Conservation (phyloP, 2,329 filamentous ascomycete species). For the Diaporthe amygdali region DNA sequence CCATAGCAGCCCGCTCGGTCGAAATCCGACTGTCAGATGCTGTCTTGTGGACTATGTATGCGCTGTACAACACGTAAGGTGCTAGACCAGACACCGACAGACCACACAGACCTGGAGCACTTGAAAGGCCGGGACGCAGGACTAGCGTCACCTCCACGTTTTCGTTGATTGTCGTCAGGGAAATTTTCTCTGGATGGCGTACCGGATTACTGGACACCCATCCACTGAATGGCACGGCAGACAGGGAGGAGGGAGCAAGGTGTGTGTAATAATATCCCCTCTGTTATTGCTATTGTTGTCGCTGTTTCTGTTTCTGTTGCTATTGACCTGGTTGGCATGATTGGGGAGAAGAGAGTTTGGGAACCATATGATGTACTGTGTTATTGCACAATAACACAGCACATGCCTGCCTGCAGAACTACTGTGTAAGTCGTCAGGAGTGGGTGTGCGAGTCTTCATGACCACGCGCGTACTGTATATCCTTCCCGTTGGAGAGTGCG, state of each 20-base stretch:
- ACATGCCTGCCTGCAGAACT: neutral
- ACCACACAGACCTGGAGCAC: too few relatives aligned
- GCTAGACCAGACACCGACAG: too few relatives aligned
- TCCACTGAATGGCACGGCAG: neutral
- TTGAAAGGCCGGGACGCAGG: too few relatives aligned
- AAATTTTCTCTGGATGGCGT: neutral
- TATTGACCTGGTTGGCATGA: neutral
- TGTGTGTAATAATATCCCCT: neutral
- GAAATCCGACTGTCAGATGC: too few relatives aligned
- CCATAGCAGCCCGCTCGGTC: too few relatives aligned
- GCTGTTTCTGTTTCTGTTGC: too few relatives aligned
- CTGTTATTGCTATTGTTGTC: neutral
- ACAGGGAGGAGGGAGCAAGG: neutral
- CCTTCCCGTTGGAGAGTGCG: neutral
- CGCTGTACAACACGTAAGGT: too few relatives aligned
- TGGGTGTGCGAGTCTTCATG: neutral
- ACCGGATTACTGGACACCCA: neutral
- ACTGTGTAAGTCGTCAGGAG: too few relatives aligned
- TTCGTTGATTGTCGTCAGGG: too few relatives aligned
- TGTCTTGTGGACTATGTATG: too few relatives aligned
- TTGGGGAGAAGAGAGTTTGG: too few relatives aligned
- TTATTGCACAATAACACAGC: neutral
- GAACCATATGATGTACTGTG: constrained; percentile 1
- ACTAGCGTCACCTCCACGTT: too few relatives aligned
- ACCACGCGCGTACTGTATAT: neutral